Evolutionary conservation across 495 filamentous ascomycete genomes (phyloP).

Genomic region (Aspergillus nidulans): DNA sequence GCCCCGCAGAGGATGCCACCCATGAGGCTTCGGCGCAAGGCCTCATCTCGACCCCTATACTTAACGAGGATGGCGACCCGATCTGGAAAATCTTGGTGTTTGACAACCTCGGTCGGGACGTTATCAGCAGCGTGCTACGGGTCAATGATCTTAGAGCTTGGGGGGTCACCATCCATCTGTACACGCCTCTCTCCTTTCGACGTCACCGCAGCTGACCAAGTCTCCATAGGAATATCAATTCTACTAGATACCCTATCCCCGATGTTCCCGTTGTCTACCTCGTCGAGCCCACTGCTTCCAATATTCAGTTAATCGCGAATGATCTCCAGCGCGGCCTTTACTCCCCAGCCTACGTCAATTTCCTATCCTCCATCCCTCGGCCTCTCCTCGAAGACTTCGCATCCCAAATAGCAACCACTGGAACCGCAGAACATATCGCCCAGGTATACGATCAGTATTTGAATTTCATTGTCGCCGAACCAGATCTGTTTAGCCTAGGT

Average conservation of each 20-base stretch:
- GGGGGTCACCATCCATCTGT: constrained; percentile 98
- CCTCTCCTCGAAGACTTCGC: constrained; percentile 95
- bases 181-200: constrained; percentile 6
- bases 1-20: constrained; percentile 49
- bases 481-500: constrained; percentile 90
- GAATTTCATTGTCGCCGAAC: constrained; percentile 95
- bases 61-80: constrained; percentile 82
- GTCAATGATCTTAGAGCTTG: constrained; percentile 88
- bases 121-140: constrained; percentile 89
- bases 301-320: constrained; percentile 76
- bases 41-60: constrained; percentile 68
- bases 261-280: constrained; percentile 97
- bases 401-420: constrained; percentile 73
- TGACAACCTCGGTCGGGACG: constrained; percentile 63
- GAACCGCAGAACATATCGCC: constrained; percentile 79
- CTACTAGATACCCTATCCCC: constrained; percentile 82
- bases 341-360: constrained; percentile 94
- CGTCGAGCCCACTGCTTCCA: constrained; percentile 78
- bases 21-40: constrained; percentile 54
- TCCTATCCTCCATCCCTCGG: constrained; percentile 88
- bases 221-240: constrained; percentile 65
- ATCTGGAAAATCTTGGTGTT: constrained; percentile 73
- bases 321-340: constrained; percentile 87
- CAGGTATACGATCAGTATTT: constrained; percentile 97
- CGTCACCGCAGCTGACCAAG: background rate